Conservation (phyloP, 768 basidiomycete genomes). For the Suillus subluteus region DNA sequence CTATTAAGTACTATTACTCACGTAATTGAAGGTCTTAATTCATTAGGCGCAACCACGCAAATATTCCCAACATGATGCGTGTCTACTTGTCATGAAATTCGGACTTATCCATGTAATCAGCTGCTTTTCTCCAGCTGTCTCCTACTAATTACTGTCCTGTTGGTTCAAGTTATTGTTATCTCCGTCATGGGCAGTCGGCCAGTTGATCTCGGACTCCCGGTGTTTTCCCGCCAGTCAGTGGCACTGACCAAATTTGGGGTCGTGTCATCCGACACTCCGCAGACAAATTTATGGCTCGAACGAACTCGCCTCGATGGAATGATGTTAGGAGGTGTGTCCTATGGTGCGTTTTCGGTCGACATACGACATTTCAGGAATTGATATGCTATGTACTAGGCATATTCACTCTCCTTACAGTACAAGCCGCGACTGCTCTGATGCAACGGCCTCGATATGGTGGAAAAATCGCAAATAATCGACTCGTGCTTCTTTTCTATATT, state of each 20-base stretch:
- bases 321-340: slow-evolving; percentile 24
- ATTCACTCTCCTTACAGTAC: slow-evolving; percentile 25
- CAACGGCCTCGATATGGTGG: slow-evolving; percentile 8
- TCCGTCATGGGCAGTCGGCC: neutral
- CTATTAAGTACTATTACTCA: no score
- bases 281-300: slow-evolving; percentile 32
- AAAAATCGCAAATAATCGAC: slow-evolving; percentile 7
- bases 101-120: neutral
- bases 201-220: slow-evolving; percentile 7
- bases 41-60: neutral
- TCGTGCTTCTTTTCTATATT: slow-evolving; percentile 25
- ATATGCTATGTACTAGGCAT: slow-evolving; percentile 19
- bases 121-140: neutral
- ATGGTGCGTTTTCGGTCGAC: slow-evolving; percentile 18
- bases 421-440: slow-evolving; percentile 18
- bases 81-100: neutral
- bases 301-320: slow-evolving; percentile 29
- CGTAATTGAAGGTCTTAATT: neutral
- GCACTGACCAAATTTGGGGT: neutral
- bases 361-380: neutral
- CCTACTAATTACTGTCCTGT: slow-evolving; percentile 14
- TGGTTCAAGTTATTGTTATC: slow-evolving; percentile 21
- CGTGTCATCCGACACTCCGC: slow-evolving; percentile 23
- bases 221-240: neutral
- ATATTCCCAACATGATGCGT: slow-evolving; percentile 1